These are phyloP conservation scores for Thymus quinquecostatus DNA, from an alignment of 257 asterid species.

Conservation along the genomic window DNA sequence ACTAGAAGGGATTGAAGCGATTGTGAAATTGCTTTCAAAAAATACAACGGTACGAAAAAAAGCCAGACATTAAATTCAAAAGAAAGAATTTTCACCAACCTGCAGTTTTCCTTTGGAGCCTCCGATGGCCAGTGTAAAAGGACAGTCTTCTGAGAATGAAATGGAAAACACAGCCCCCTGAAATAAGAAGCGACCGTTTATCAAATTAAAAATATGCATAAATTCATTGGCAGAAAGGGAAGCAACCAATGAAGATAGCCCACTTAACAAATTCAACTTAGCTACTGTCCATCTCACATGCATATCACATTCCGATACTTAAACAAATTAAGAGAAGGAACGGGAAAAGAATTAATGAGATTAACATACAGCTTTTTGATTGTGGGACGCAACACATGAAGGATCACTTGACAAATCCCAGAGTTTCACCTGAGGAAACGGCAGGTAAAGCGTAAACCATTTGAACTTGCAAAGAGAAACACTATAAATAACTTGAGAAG, in stretches of 20 bases:
- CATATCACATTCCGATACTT: neutral
- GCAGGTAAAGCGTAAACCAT: neutral
- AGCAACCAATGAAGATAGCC: neutral
- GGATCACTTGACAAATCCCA: slow-evolving; percentile 90
- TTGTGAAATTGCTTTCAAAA: neutral
- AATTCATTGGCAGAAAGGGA: neutral
- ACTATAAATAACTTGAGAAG: slow-evolving; percentile 15
- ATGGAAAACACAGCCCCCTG: slow-evolving; percentile 92
- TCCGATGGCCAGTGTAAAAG: slow-evolving; percentile 74
- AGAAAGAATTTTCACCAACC: slow-evolving; percentile 39
- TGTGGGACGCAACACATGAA: slow-evolving; percentile 55
- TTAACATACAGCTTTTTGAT: slow-evolving; percentile 54
- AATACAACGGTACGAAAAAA: too few relatives aligned
- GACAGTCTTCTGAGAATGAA: slow-evolving; percentile 76
- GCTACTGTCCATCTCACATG: neutral
- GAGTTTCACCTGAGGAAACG: slow-evolving; percentile 70
- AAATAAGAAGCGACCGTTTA: slow-evolving; percentile 2
- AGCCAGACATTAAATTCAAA: neutral
- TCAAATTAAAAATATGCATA: neutral
- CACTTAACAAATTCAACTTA: neutral
- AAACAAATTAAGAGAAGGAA: neutral
- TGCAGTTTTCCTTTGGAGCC: slow-evolving; percentile 85
- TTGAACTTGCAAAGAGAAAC: neutral
- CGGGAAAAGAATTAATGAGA: neutral
- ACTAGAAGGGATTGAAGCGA: neutral